Percentiles rank a stretch among this genome's conserved stretches.
phyloP scores from a whole-genome alignment of 2,329 filamentous ascomycete species.

The Atkinsonella texensis region DNA sequence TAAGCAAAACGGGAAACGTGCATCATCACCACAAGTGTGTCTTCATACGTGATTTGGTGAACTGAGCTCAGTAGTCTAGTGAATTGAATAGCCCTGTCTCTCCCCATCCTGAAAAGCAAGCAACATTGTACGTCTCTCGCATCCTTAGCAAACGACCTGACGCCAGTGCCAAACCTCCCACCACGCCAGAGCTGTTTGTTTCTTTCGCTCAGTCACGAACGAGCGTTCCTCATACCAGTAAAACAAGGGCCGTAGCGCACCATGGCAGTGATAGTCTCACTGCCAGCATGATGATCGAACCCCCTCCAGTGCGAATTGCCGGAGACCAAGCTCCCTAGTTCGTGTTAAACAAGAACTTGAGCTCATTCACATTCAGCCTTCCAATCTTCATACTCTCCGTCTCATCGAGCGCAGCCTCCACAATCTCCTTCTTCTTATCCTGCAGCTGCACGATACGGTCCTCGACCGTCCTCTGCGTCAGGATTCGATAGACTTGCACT shows the following conservation, averaged over 20 bases:
- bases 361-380: slow-evolving; percentile 52
- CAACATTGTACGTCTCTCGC: not conserved
- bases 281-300: too few species aligned
- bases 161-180: not conserved
- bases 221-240: too few species aligned
- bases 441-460: slow-evolving; percentile 75
- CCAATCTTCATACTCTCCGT: slow-evolving; percentile 53
- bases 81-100: not conserved
- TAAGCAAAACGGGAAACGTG: not conserved
- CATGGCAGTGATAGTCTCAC: too few species aligned
- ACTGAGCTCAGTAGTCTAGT: too few species aligned
- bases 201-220: too few species aligned
- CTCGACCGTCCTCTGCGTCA: slow-evolving; percentile 70
- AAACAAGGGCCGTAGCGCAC: too few species aligned
- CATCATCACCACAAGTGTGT: too few species aligned
- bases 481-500: slow-evolving; percentile 69
- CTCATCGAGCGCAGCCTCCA: slow-evolving; percentile 72
- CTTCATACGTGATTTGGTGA: too few species aligned
- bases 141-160: not conserved
- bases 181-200: too few species aligned
- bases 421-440: slow-evolving; percentile 63
- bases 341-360: slow-evolving; percentile 53
- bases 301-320: too few species aligned
- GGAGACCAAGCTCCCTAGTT: not conserved
- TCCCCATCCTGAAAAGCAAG: not conserved